Evolutionary conservation across 805 yeast species (phyloP), one percentile per base, ranked within the genome.

Genomic region (Starmerella lactis-condensi): DNA sequence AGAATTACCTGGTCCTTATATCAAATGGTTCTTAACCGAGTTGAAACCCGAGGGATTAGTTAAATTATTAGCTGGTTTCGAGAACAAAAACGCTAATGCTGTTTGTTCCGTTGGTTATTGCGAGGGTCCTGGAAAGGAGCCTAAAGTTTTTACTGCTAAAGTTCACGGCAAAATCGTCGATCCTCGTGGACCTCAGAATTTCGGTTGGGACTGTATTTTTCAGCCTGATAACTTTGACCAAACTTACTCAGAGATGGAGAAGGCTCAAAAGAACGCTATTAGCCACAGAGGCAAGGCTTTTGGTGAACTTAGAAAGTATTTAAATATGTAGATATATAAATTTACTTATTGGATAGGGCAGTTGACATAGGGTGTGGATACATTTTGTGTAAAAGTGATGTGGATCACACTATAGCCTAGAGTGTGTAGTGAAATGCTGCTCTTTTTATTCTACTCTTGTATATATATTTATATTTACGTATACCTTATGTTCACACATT

Each of bases 151-250:
- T 55, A 85, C 78, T 52, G 99, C 98, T 6, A 54, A 68, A 28
- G 76, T 92, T 1, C 61, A 65, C 9, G 99, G 99, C 15, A 54
- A 43, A 6, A 83, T 89, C 46, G 96, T 83, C 5, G 58, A 60
- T 11, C 62, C 72, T 22, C 56, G 91, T 36, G 95, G 95, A 2
- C 78, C 78, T 5, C 65, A 70, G 10, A 64, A 66, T 37, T 89
- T 89, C 51, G 99, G 99, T 2, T 89, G 93, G 92, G 95, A 89
- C 56, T 72, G 94, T 6, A 58, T 78, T 30, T 89, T 89, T 53
- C 64, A 74, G 56, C 98, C 98, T 2, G 57, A 60, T 17, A 94
- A 93, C 3, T 71, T 53, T 45, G 56, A 64, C 14, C 59, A 72
- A 48, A 76, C 89, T 26, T 53, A 81, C 49, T 96, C 95, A 8